Percentiles rank a stretch among this genome's conserved stretches.
Evolutionary conservation across 2,329 filamentous ascomycete species (phyloP).

Genomic region (Clarireedia hainanense): DNA sequence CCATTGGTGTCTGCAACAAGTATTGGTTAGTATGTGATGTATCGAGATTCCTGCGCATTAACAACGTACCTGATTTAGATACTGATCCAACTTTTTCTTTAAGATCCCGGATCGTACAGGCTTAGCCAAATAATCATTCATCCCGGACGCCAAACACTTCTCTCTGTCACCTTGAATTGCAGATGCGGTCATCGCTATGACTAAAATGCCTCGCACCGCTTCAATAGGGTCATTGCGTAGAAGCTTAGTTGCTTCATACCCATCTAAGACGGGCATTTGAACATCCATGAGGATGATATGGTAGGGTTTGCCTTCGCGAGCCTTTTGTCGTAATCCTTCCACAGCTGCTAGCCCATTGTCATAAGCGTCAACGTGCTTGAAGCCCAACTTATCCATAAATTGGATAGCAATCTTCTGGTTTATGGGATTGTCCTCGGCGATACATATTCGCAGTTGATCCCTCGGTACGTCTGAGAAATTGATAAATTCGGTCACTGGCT

Average conservation of each 20-base stretch:
- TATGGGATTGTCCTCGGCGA: slow-evolving; percentile 91
- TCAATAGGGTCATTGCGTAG: slow-evolving; percentile 71
- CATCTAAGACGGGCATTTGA: slow-evolving; percentile 90
- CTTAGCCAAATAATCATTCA: slow-evolving; percentile 97
- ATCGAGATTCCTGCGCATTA: background rate
- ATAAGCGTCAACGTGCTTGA: slow-evolving; percentile 74
- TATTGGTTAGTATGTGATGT: background rate
- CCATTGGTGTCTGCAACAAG: slow-evolving; percentile 14
- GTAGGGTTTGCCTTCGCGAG: slow-evolving; percentile 66
- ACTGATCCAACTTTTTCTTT: slow-evolving; percentile 71
- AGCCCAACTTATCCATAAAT: slow-evolving; percentile 79
- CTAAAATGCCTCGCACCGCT: slow-evolving; percentile 71
- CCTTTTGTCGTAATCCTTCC: slow-evolving; percentile 72
- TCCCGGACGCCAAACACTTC: slow-evolving; percentile 89
- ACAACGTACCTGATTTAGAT: slow-evolving; percentile 37
- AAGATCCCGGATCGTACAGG: slow-evolving; percentile 85
- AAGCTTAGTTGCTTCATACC: slow-evolving; percentile 81
- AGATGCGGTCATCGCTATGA: slow-evolving; percentile 95
- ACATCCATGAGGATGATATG: slow-evolving; percentile 94
- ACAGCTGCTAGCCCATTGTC: slow-evolving; percentile 85
- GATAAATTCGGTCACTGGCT: slow-evolving; percentile 37
- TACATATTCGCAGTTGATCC: slow-evolving; percentile 76
- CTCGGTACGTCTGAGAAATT: slow-evolving; percentile 68
- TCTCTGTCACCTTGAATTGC: slow-evolving; percentile 92
- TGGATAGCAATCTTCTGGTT: slow-evolving; percentile 92